Evolutionary conservation across 1,139 yeast species (phyloP), one percentile per base, ranked within the genome.

Genomic region (Wickerhamomyces sp.): DNA sequence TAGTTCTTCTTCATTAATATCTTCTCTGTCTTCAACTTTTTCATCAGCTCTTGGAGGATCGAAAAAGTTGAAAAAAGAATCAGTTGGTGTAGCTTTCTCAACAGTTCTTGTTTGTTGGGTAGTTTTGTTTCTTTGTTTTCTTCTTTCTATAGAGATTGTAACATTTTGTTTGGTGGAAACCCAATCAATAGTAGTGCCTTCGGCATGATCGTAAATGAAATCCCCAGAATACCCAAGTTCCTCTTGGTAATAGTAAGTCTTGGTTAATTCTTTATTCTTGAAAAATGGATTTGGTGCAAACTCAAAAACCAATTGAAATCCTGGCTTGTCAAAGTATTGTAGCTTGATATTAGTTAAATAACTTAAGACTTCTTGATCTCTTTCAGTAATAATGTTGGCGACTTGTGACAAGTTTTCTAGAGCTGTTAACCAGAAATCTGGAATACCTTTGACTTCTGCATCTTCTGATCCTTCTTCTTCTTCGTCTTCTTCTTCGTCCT

Each of bases 81-180:
- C 96, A 44, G 84, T 81, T 26, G 97, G 97, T 11, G 96, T 84
- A 59, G 90, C 76, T 72, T 93, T 91, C 68, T 93, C 98, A 59
- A 93, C 85, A 40, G 96, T 90, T 68, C 99, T 84, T 31, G 96
- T 93, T 65, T 94, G 97, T 69, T 90, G 90, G 51, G 99, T 93
- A 66, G 86, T 90, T 74, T 93, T 94, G 70, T 94, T 94, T 71
- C 99, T 84, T 73, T 93, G 99, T 71, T 93, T 93, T 71, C 97
- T 85, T 76, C 90, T 86, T 73, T 93, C 98, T 49, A 93, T 82
- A 55, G 75, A 73, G 51, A 91, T 81, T 34, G 99, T 93, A 46
- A 88, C 90, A 64, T 93, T 91, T 54, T 75, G 72, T 57, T 85
- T 95, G 60, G 85, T 81, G 46, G 83, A 77, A 54, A 71, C 73